Evolutionary conservation across 306 rosid species (phyloP).

Genomic region (Begonia loranthoides): DNA sequence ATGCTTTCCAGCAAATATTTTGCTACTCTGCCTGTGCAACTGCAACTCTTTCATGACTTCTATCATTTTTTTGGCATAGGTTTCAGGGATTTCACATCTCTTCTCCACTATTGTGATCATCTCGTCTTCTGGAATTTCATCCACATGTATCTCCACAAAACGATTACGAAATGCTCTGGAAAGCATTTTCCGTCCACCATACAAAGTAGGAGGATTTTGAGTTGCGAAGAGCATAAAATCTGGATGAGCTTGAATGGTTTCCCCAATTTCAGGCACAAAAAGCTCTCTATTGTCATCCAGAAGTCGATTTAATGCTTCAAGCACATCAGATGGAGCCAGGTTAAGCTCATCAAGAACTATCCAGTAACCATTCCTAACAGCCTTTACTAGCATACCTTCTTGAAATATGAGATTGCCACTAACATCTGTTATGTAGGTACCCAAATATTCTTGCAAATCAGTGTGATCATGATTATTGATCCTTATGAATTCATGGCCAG

Average conservation of each 20-base stretch:
- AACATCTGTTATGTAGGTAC: constrained; percentile 65
- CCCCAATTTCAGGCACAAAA: constrained; percentile 79
- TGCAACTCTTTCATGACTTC: constrained; percentile 82
- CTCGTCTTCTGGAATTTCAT: constrained; percentile 81
- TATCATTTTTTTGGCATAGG: constrained; percentile 65
- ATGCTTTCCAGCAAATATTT: constrained; percentile 79
- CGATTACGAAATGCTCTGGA: constrained; percentile 94
- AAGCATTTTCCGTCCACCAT: constrained; percentile 91
- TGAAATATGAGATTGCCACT: constrained; percentile 75
- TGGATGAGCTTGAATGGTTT: constrained; percentile 55
- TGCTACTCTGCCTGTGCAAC: constrained; percentile 61
- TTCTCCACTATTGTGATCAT: constrained; percentile 47
- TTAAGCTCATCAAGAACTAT: constrained; percentile 95
- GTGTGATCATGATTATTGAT: constrained; percentile 97
- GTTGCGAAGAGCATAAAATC: constrained; percentile 95
- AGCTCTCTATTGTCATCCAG: constrained; percentile 95
- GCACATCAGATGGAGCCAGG: constrained; percentile 96
- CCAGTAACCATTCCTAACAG: constrained; percentile 82
- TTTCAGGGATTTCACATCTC: constrained; percentile 46
- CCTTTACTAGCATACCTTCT: constrained; percentile 86
- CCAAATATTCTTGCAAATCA: constrained; percentile 90
- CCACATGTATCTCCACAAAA: constrained; percentile 85
- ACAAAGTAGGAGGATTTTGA: constrained; percentile 85
- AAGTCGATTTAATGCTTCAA: constrained; percentile 88
- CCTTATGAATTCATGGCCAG: constrained; percentile 75